Base-by-base conservation (phyloP, 2,329 filamentous ascomycete species). In the Pyrenophora tritici-repentis region DNA sequence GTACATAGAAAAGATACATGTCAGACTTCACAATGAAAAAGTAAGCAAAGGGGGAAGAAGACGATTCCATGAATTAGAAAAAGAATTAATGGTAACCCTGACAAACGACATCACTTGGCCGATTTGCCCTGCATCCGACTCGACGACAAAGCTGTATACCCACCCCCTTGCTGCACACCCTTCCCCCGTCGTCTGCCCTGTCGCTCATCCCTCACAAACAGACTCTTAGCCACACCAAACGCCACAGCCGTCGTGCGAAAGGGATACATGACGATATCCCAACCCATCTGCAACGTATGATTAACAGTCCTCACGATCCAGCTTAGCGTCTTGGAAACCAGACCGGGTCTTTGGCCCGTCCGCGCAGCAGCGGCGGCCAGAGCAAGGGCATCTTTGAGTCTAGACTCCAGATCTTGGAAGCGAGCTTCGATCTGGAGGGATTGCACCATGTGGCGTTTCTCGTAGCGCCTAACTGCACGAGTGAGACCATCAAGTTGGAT, bases 401-500 rank as follows among this genome's bases (percentile, higher is more conserved):
- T 82, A 0, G 79, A 78, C 58, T 96, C 89, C 4, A 96, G 78
- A 16, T 85, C 82, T 34, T 84, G 82, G 50, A 97, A 83, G 18
- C 88, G 84, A 7, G 86, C 83, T 58, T 96, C 91, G 2, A 86
- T 90, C 66, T 93, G 87, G 47, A 88, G 81, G 8, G 89, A 83
- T 22, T 91, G 82, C 6, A 92, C 79, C 0, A 87, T 87, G 4
- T 88, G 86, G 63, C 91, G 89, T 76, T 96, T 97, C 76, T 97
- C 93, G 65, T 96, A 96, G 31, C 91, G 86, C 16, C 93, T 84
- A 37, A 97, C 88, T 3, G 93, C 92, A 40, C 93, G 86, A 63
- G 91, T 94, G 26, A 97, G 78, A 0, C 91, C 90, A 63, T 97
- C 92, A 5, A 97, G 81, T 52, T 97, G 91, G 0, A 90, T 87